Conservation (phyloP, 768 basidiomycete species). For the Boletus coccyginus region DNA sequence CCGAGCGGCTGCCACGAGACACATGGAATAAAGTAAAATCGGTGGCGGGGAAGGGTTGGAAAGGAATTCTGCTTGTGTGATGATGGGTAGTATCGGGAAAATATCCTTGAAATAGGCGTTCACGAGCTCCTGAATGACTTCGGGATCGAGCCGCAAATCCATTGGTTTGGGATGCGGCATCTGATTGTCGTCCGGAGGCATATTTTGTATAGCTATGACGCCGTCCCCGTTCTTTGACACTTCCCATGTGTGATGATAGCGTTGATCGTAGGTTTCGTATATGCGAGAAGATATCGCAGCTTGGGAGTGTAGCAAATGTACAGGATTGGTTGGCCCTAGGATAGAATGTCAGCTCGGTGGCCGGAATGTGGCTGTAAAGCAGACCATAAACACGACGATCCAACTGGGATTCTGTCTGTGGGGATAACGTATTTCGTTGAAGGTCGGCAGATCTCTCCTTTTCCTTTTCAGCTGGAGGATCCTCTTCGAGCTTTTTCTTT, state of each 20-base stretch:
- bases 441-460: slow-evolving; percentile 30
- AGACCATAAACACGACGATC: slow-evolving; percentile 66
- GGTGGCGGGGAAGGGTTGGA: slow-evolving; percentile 69
- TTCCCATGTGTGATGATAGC: slow-evolving; percentile 87
- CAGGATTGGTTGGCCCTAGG: slow-evolving; percentile 82
- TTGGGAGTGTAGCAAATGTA: slow-evolving; percentile 88
- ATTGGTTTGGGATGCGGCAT: slow-evolving; percentile 56
- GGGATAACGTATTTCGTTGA: slow-evolving; percentile 39
- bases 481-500: slow-evolving; percentile 86
- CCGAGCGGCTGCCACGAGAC: slow-evolving; percentile 84
- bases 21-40: slow-evolving; percentile 90
- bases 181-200: slow-evolving; percentile 53
- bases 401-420: slow-evolving; percentile 45
- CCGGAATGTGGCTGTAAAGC: slow-evolving; percentile 21
- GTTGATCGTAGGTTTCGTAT: slow-evolving; percentile 84
- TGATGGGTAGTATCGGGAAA: slow-evolving; percentile 83
- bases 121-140: slow-evolving; percentile 75
- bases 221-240: slow-evolving; percentile 84
- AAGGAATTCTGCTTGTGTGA: slow-evolving; percentile 87
- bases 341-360: slow-evolving; percentile 23
- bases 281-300: slow-evolving; percentile 79
- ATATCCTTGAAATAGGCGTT: slow-evolving; percentile 93
- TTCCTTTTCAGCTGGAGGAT: slow-evolving; percentile 42
- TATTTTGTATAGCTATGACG: slow-evolving; percentile 77
- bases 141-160: slow-evolving; percentile 73